A percentile compares a stretch with the other conserved stretches of the same genome.
These are phyloP conservation scores for Fusarium marasasianum DNA, from an alignment of 2,329 filamentous ascomycete genomes.

Conservation along the genomic window DNA sequence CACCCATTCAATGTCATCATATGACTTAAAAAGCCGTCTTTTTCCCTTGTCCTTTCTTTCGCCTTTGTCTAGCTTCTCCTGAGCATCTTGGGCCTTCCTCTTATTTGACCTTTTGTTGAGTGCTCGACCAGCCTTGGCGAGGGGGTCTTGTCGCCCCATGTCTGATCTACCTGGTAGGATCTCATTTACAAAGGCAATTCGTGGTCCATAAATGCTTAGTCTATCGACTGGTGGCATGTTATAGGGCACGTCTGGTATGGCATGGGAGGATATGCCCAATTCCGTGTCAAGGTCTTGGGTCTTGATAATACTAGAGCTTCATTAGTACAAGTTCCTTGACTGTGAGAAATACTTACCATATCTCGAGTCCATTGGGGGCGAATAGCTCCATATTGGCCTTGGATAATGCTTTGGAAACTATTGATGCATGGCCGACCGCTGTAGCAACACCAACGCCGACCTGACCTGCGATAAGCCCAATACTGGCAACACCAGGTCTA, in stretches of 20 bases:
- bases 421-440: not conserved
- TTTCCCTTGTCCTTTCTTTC: not conserved
- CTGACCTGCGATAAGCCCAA: not conserved
- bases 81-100: not conserved
- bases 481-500: not conserved
- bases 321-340: not conserved
- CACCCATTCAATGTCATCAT: not conserved
- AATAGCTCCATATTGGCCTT: not conserved
- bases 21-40: not conserved
- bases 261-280: not conserved
- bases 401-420: not conserved
- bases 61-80: not conserved
- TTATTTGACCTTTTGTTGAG: not conserved
- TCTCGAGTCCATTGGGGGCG: not conserved
- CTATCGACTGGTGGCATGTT: not conserved
- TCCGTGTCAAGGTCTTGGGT: not conserved
- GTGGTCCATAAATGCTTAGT: not conserved
- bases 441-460: not conserved
- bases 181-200: not conserved
- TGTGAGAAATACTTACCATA: not conserved
- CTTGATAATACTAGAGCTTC: not conserved
- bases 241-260: not conserved
- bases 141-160: not conserved
- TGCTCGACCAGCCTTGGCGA: not conserved
- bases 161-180: not conserved